Evolutionary conservation across 768 basidiomycete genomes (phyloP).

Genomic region (Mrakia hoshinonis): DNA sequence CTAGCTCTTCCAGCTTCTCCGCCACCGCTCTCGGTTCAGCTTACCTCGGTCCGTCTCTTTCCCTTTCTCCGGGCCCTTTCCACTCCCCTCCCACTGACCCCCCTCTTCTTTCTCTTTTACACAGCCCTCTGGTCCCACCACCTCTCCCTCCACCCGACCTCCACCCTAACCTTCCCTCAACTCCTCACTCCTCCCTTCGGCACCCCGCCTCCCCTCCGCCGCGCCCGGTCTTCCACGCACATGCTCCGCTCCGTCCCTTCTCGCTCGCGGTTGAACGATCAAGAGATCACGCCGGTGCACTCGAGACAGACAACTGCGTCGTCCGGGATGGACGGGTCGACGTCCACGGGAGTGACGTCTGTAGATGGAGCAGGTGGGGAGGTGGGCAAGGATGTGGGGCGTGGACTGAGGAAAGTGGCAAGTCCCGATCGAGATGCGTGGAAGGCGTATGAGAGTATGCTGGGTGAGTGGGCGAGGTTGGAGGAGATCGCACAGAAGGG

Average conservation of each 20-base stretch:
- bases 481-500: constrained; percentile 68
- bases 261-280: not conserved
- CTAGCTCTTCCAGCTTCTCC: not conserved
- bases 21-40: constrained; percentile 11
- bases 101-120: not conserved
- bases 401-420: constrained; percentile 71
- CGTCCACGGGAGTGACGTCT: constrained; percentile 57
- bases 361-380: constrained; percentile 42
- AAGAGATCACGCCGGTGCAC: constrained; percentile 27
- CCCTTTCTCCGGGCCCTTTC: not conserved
- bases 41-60: constrained; percentile 1
- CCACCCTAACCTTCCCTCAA: not conserved
- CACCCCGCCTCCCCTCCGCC: not conserved
- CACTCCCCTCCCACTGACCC: not conserved
- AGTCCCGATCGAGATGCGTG: constrained; percentile 77
- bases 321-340: constrained; percentile 40
- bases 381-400: constrained; percentile 60
- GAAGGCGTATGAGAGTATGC: constrained; percentile 74
- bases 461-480: constrained; percentile 70
- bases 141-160: not conserved
- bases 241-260: not conserved
- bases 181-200: not conserved
- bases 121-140: constrained; percentile 1
- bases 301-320: constrained; percentile 29
- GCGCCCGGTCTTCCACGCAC: not conserved